Evolutionary conservation across 257 asterid species (phyloP).

Genomic region (Anisodus acutangulus): DNA sequence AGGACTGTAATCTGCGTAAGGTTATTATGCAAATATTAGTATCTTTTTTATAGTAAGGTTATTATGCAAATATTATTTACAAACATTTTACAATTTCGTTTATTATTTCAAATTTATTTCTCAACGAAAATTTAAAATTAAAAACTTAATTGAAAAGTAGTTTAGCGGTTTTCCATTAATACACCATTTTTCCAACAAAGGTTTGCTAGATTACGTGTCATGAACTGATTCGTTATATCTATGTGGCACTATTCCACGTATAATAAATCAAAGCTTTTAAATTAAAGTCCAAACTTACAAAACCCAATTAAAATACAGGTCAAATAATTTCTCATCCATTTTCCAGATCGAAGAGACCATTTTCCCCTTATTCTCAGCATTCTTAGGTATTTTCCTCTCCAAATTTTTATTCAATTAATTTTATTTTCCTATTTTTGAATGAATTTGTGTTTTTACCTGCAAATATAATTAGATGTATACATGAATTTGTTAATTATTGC

Average conservation of each 20-base stretch:
- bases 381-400: background rate
- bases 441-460: background rate
- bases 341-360: conserved; percentile 1
- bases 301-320: background rate
- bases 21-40: too few species aligned
- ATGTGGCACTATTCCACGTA: background rate
- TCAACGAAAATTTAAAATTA: too few species aligned
- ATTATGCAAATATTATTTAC: too few species aligned
- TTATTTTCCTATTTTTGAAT: background rate
- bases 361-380: background rate
- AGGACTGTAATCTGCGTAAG: too few species aligned
- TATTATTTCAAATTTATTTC: too few species aligned
- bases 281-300: background rate
- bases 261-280: background rate
- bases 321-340: background rate
- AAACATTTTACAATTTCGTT: too few species aligned
- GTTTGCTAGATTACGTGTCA: background rate
- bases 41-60: too few species aligned
- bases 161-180: too few species aligned
- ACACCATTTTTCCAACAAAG: too few species aligned
- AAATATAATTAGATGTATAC: background rate
- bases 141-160: too few species aligned
- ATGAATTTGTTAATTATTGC: background rate
- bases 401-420: background rate
- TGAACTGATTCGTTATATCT: background rate